A percentile compares a stretch with the other conserved stretches of the same genome.
Evolutionary conservation across 192 early-diverging fungal species (phyloP).

Genomic region (Allomyces macrogynus): DNA sequence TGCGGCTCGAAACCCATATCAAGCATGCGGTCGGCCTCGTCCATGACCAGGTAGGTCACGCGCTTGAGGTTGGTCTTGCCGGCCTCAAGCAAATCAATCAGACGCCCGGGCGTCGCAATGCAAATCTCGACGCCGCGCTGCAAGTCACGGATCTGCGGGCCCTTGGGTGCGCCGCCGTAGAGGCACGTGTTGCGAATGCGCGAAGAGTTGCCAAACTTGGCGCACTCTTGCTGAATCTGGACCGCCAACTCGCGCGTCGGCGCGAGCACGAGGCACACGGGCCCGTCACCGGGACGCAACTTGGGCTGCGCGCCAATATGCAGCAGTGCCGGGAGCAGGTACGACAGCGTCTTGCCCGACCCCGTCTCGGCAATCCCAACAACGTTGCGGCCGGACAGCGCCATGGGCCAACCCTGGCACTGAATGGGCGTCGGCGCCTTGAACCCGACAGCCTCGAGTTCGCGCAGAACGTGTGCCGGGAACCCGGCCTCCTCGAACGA

Average conservation of each 20-base stretch:
- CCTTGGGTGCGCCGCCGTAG: slow-evolving; percentile 79
- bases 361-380: slow-evolving; percentile 96
- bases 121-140: slow-evolving; percentile 47
- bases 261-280: slow-evolving; percentile 74
- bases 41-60: slow-evolving; percentile 76
- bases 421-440: slow-evolving; percentile 79
- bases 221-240: slow-evolving; percentile 33
- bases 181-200: slow-evolving; percentile 52
- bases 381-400: slow-evolving; percentile 59
- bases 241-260: slow-evolving; percentile 42
- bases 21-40: slow-evolving; percentile 96
- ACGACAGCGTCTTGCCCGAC: slow-evolving; percentile 85
- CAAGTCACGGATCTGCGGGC: slow-evolving; percentile 39
- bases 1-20: slow-evolving; percentile 84
- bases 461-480: slow-evolving; percentile 73
- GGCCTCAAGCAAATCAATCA: slow-evolving; percentile 81
- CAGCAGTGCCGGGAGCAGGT: slow-evolving; percentile 75
- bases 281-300: slow-evolving; percentile 80
- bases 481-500: slow-evolving; percentile 82
- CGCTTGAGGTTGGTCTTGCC: slow-evolving; percentile 51
- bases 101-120: slow-evolving; percentile 87
- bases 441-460: slow-evolving; percentile 70
- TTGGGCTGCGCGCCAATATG: slow-evolving; percentile 88
- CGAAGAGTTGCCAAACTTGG: slow-evolving; percentile 41
- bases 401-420: slow-evolving; percentile 86